Percentiles rank a stretch among this genome's conserved stretches.
Evolutionary conservation across 352 stramenopile genomes (phyloP).

Genomic region (Blastocystis sp.): DNA sequence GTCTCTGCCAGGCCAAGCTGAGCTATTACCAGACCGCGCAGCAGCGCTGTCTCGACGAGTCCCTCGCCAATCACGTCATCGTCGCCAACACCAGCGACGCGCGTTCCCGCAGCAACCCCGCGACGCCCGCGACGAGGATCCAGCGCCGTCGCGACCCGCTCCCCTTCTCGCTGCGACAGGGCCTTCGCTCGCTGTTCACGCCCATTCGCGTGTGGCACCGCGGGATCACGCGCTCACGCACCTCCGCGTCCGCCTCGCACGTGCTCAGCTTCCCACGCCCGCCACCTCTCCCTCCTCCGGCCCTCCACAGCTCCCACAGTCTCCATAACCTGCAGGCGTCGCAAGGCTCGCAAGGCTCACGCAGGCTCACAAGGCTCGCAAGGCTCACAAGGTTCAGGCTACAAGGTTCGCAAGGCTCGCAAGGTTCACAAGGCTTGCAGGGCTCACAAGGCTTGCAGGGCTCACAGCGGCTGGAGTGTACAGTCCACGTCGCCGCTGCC

Average conservation of each 20-base stretch:
- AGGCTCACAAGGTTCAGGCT: too few species aligned
- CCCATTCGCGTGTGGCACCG: too few species aligned
- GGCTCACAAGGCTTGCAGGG: background rate
- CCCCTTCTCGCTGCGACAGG: background rate
- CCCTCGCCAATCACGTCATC: slow-evolving; percentile 9
- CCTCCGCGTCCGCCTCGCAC: background rate
- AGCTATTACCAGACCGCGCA: slow-evolving; percentile 37
- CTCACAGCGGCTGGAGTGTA: background rate
- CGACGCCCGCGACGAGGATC: background rate
- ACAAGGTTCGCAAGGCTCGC: background rate
- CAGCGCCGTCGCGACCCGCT: background rate
- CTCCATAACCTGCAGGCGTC: background rate
- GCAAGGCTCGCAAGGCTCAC: background rate
- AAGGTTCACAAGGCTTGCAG: background rate
- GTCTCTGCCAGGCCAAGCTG: background rate
- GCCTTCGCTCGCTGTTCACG: background rate
- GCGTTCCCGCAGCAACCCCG: background rate
- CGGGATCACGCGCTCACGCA: background rate
- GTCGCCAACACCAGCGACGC: background rate
- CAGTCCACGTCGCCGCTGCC: background rate
- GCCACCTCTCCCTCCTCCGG: background rate
- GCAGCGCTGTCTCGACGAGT: slow-evolving; percentile 20
- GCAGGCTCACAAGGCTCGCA: too few species aligned
- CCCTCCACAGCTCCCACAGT: background rate
- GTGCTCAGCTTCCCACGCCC: background rate